Base-by-base conservation (phyloP, 305 asterid species). In the Petunia hybrid region DNA sequence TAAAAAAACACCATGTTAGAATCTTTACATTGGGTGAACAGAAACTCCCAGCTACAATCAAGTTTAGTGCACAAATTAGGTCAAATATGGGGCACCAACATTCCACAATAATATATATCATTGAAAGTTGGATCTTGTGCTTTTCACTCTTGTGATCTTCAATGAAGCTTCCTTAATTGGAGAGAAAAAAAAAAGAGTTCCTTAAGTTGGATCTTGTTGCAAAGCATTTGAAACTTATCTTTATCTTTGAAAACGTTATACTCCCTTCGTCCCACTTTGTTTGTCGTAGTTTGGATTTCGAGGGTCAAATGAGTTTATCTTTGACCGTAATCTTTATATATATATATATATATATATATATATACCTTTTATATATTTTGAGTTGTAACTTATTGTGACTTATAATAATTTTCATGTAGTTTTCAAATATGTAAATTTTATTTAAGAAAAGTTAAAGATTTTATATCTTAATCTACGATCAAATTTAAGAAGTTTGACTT, bases 11-110 rank as follows among this genome's bases (percentile, higher is more conserved):
- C 14, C 84, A 85, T 82, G 62, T 80, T 66, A 60, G 53, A 76
- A 79, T 39, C 80, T 5, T 57, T 12, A 43, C 57, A 78, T 76
- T 85, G 79, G 79, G 87, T 74, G 56, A 82, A 83, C 78, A 41
- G 59, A 60, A 75, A 75, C 4, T 62, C 64, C 76, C 63, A 65
- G 48, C 79, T 61, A 46, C 2, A 62, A 40, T 80, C 67, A 39
- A 66, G 69, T 41, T 60, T 76, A 65, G 84, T 83, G 86, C 75
- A 46, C 68, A 6, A 75, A 75, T 80, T 83, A 82, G 83, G 83
- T 81, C 83, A 78, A 22, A 22, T 22, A 79, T 42, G 2, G 22
- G 39, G 75, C 77, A 66, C 36, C 53, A 36, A 38, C 69, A 56
- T 59, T 62, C 67, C 67, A 77, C 66, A 62, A 60, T 4, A 77